Evolutionary conservation across 352 stramenopile genomes (phyloP), one percentile per base, ranked within the genome.

Genomic region (Globisporangium nunn): DNA sequence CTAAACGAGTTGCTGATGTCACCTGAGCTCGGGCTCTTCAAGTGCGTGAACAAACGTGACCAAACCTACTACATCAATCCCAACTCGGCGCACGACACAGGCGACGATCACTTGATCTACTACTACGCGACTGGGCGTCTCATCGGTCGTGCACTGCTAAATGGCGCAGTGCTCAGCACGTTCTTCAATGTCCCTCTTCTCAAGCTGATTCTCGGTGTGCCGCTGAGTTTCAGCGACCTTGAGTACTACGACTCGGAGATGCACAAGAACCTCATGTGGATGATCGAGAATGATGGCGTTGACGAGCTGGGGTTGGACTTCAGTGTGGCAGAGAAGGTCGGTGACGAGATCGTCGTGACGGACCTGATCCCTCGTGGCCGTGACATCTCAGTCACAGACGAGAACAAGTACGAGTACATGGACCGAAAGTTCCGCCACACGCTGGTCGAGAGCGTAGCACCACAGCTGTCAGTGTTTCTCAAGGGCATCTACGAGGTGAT

Each of bases 161-260:
- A 99, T 71, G 83, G 92, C 46, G 84, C 97, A 33, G 71, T 98
- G 8, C 90, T 97, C 37, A 74, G 83, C 30, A 95, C 96, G 45
- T 96, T 98, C 61, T 82, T 99, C 45, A 82, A 95, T 6, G 72
- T 94, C 11, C 91, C 96, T 48, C 70, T 99, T 54, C 97, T 99
- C 68, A 99, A 99, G 73, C 87, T 98, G 58, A 88, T 99, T n/a
- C 74, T 98, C 7, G 96, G 90, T 46, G 94, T 94, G 58, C 96
- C 96, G 2, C 79, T 99, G 17, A 92, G 81, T 2, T 96, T 99
- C 52, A 57, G 54, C 6, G 75, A 86, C 51, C 56, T 81, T 28
- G 71, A 70, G 39, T 69, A 65, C 29, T 61, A 80, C 23, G 75
- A 84, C 18, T 62, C 69, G 0, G 70, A 75, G n/a, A 53, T 60